These are phyloP conservation scores for Pseudogymnoascus sp. DNA, from an alignment of 2,329 filamentous ascomycete species.

Conservation along the genomic window DNA sequence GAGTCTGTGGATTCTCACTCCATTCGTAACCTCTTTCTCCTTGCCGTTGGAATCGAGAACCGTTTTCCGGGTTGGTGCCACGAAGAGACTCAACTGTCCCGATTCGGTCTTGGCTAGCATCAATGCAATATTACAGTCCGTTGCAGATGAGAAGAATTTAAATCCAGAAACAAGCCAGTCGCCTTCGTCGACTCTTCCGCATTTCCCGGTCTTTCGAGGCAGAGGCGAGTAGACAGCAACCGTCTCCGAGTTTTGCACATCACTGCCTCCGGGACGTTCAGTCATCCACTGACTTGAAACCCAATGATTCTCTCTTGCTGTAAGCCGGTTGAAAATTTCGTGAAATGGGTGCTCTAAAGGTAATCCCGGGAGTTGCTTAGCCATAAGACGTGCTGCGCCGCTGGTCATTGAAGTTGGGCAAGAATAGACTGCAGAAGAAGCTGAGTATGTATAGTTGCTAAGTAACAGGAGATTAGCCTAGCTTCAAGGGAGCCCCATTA, in stretches of 20 bases:
- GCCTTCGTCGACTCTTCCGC: slow-evolving; percentile 10
- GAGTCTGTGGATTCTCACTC: slow-evolving; percentile 11
- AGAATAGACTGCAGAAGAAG: slow-evolving; percentile 38
- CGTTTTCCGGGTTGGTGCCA: slow-evolving; percentile 9
- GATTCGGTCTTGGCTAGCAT: slow-evolving; percentile 12
- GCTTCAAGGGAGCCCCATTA: not conserved
- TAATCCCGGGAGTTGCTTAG: slow-evolving; percentile 15
- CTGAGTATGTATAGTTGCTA: slow-evolving; percentile 37
- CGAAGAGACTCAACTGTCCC: slow-evolving; percentile 9
- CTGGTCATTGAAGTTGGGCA: slow-evolving; percentile 45
- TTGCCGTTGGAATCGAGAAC: slow-evolving; percentile 6
- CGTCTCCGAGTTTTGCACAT: slow-evolving; percentile 44
- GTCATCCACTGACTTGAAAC: slow-evolving; percentile 52
- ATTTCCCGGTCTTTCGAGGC: slow-evolving; percentile 7
- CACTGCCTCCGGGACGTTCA: slow-evolving; percentile 42
- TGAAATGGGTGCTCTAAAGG: slow-evolving; percentile 22
- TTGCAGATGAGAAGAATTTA: slow-evolving; percentile 11
- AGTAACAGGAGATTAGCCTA: slow-evolving; percentile 3
- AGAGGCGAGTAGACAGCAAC: slow-evolving; percentile 27
- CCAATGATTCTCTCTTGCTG: slow-evolving; percentile 36
- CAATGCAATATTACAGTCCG: slow-evolving; percentile 11
- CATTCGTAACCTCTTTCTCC: slow-evolving; percentile 11
- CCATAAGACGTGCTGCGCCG: slow-evolving; percentile 29
- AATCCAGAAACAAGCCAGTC: slow-evolving; percentile 11
- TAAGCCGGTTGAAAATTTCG: slow-evolving; percentile 31